phyloP scores from a whole-genome alignment of 2,329 filamentous ascomycete genomes.

The Pyricularia grisea region DNA sequence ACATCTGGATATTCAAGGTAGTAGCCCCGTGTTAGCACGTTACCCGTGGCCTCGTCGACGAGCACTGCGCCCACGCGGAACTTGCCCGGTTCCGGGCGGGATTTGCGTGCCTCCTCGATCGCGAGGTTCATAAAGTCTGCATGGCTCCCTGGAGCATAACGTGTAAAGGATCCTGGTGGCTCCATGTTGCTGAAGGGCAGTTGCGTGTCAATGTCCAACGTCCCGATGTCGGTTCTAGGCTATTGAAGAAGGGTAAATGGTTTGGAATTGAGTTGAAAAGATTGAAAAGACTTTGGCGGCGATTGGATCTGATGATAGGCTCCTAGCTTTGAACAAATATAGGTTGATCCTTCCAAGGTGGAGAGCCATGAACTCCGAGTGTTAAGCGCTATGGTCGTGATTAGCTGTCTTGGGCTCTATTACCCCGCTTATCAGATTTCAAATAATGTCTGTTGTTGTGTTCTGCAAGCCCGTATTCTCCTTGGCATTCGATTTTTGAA shows the following conservation, averaged over 20 bases:
- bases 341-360: not conserved
- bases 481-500: not conserved
- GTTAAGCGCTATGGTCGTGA: not conserved
- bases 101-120: slow-evolving; percentile 22
- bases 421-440: not conserved
- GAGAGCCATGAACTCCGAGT: not conserved
- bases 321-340: not conserved
- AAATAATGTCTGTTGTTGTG: not conserved
- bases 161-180: not conserved
- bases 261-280: not conserved
- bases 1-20: slow-evolving; percentile 25
- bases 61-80: slow-evolving; percentile 33
- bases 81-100: slow-evolving; percentile 25
- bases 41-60: slow-evolving; percentile 23
- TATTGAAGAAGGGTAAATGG: not conserved
- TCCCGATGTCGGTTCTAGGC: not conserved
- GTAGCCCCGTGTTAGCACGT: slow-evolving; percentile 31
- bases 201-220: not conserved
- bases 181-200: not conserved
- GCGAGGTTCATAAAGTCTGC: slow-evolving; percentile 28
- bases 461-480: not conserved
- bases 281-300: not conserved
- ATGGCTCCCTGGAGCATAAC: slow-evolving; percentile 17
- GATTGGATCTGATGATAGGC: not conserved
- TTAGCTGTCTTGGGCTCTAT: not conserved